phyloP scores from a whole-genome alignment of 2,329 filamentous ascomycete species.

The Penicillium decumbens region DNA sequence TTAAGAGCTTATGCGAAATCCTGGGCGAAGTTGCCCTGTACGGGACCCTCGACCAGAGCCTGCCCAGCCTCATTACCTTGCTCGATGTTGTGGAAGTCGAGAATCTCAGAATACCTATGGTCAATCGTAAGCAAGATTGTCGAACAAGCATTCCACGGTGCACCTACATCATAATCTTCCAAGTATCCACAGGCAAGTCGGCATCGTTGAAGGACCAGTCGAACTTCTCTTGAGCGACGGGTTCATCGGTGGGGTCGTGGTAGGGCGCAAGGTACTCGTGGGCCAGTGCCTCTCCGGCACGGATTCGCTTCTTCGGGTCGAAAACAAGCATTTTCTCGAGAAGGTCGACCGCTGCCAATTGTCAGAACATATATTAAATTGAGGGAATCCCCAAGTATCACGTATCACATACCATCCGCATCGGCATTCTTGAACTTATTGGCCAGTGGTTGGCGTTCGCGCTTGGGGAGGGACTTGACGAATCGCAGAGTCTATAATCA shows the following conservation, averaged over 20 bases:
- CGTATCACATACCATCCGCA: conserved; percentile 61
- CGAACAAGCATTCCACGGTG: background rate
- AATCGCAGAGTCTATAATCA: conserved; percentile 76
- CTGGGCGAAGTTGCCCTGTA: conserved; percentile 20
- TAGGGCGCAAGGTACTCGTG: conserved; percentile 95
- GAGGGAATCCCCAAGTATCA: conserved; percentile 8
- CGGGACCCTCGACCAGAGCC: conserved; percentile 26
- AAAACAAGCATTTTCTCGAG: conserved; percentile 97
- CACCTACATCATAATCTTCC: conserved; percentile 99
- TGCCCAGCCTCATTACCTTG: conserved; percentile 35
- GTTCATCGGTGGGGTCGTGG: conserved; percentile 95
- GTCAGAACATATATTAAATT: conserved; percentile 6
- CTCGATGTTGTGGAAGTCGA: conserved; percentile 96
- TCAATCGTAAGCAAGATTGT: conserved; percentile 7
- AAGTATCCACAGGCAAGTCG: conserved; percentile 95
- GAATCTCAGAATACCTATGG: conserved; percentile 90
- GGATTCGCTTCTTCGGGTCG: conserved; percentile 92
- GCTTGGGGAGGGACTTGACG: conserved; percentile 92
- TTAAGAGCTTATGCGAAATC: conserved; percentile 23
- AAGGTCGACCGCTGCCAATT: conserved; percentile 71
- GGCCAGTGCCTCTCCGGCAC: conserved; percentile 75
- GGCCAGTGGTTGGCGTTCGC: conserved; percentile 78
- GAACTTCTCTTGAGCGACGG: conserved; percentile 92
- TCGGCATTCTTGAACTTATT: conserved; percentile 97
- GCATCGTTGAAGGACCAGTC: conserved; percentile 99